phyloP scores from a whole-genome alignment of 495 filamentous ascomycete species.

The Jackrogersella minutella region DNA sequence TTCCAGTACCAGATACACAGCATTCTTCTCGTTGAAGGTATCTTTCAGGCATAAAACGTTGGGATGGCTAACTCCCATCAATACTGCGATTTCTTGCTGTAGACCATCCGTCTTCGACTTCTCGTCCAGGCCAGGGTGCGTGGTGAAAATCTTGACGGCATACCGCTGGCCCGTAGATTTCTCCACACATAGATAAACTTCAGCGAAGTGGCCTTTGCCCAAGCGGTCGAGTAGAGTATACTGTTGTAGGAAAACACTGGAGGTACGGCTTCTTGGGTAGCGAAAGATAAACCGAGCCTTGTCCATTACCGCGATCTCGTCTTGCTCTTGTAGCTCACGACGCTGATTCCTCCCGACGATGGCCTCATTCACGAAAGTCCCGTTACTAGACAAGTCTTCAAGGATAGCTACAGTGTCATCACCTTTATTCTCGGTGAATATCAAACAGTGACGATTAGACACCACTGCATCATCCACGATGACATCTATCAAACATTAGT shows the following conservation, averaged over 20 bases:
- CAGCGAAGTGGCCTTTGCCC: constrained; percentile 96
- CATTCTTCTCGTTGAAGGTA: constrained; percentile 90
- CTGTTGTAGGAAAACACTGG: constrained; percentile 83
- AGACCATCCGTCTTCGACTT: constrained; percentile 82
- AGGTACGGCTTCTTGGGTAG: constrained; percentile 78
- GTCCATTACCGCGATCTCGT: constrained; percentile 86
- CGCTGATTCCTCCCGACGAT: constrained; percentile 91
- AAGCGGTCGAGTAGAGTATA: constrained; percentile 86
- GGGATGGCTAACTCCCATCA: constrained; percentile 97
- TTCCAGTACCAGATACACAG: constrained; percentile 91
- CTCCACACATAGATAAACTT: constrained; percentile 90
- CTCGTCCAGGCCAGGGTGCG: constrained; percentile 78
- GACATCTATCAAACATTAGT: constrained; percentile 66
- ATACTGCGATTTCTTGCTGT: constrained; percentile 93
- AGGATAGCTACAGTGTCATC: constrained; percentile 82
- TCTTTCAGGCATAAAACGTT: constrained; percentile 94
- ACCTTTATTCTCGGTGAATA: constrained; percentile 87
- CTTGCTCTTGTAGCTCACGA: constrained; percentile 83
- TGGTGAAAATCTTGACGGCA: constrained; percentile 95
- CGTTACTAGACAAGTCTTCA: constrained; percentile 95
- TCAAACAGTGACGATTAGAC: constrained; percentile 93
- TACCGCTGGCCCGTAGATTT: constrained; percentile 81
- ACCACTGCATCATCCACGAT: constrained; percentile 80
- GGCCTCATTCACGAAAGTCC: constrained; percentile 93
- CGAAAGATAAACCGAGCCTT: constrained; percentile 88